Base-by-base conservation (phyloP, 2,329 filamentous ascomycete genomes). In the Botrytis paeoniae region DNA sequence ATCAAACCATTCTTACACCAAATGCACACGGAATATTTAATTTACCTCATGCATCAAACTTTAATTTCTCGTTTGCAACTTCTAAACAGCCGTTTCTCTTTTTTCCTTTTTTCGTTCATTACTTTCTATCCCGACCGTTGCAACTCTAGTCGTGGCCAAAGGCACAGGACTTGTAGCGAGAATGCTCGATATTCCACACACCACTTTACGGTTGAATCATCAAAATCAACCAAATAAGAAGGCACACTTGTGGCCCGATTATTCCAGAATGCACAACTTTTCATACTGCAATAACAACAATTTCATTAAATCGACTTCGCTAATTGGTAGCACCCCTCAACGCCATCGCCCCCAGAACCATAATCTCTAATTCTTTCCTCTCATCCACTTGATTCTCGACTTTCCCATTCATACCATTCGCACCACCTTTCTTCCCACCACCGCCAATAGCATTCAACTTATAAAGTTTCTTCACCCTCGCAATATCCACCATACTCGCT, bases 381-480 rank as follows among this genome's bases (percentile, higher is more conserved):
- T 84, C 86, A 75, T 82, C 79, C 32, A 78, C 76, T 37, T 85
- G 75, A 74, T 82, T 82, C 29, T 59, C 70, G 4, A 64, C 71
- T 69, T 74, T 74, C 18, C 75, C 75, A 63, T 76, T 76, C 2
- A 71, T 71, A 66, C 29, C 62, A 20, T 59, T 51, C 3, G 9
- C 18, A 14, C 16, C 62, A 5, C 37, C 54, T 60, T 59, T 35
- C 22, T 22, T 51, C 1, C 45, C 60, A 12, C 63, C 39, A 25
- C 74, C 86, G 64, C 84, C 82, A n/a, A 89, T 80, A 12, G 86
- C 85, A 75, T 92, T 92, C 43, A 98, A 83, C 81, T 97, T 97
- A 83, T 98, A 98, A 75, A 93, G 90, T 83, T 97, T 98, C 79
- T 89, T 89, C 45, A 98, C 88, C 79, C 90, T 91, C 35, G 84